phyloP scores from a whole-genome alignment of 2,329 filamentous ascomycete species.

The Teratosphaeria viscida region DNA sequence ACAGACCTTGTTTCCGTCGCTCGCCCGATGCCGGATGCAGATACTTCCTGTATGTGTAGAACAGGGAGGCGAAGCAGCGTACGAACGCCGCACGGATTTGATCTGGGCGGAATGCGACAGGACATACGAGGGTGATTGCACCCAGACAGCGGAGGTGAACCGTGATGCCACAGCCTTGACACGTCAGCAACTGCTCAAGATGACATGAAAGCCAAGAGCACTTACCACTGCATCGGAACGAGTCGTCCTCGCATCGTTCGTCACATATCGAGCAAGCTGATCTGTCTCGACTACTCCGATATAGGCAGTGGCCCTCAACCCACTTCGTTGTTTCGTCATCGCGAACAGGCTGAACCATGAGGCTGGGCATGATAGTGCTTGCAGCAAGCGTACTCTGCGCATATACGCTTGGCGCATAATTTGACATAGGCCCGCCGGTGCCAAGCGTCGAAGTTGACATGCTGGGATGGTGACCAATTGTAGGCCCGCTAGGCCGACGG shows the following conservation, averaged over 20 bases:
- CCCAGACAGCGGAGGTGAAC: constrained; percentile 50
- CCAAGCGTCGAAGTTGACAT: constrained; percentile 58
- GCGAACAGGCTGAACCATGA: constrained; percentile 66
- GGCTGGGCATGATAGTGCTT: constrained; percentile 77
- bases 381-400: constrained; percentile 77
- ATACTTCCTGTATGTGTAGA: constrained; percentile 59
- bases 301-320: constrained; percentile 77
- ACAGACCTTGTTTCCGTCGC: constrained; percentile 51
- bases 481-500: constrained; percentile 52
- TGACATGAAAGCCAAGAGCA: constrained; percentile 4
- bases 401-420: constrained; percentile 72
- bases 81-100: constrained; percentile 59
- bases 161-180: constrained; percentile 42
- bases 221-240: constrained; percentile 58
- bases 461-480: constrained; percentile 38
- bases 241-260: constrained; percentile 61
- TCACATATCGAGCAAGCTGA: constrained; percentile 65
- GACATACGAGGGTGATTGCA: constrained; percentile 54
- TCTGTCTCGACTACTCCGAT: constrained; percentile 51
- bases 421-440: constrained; percentile 27
- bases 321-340: constrained; percentile 73
- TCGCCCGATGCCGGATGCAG: constrained; percentile 49
- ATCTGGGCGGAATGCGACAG: constrained; percentile 55
- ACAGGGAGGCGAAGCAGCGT: constrained; percentile 56
- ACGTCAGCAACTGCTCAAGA: constrained; percentile 2